phyloP scores from a whole-genome alignment of 108 stramenopile genomes.

The Nannochloropsis salina region DNA sequence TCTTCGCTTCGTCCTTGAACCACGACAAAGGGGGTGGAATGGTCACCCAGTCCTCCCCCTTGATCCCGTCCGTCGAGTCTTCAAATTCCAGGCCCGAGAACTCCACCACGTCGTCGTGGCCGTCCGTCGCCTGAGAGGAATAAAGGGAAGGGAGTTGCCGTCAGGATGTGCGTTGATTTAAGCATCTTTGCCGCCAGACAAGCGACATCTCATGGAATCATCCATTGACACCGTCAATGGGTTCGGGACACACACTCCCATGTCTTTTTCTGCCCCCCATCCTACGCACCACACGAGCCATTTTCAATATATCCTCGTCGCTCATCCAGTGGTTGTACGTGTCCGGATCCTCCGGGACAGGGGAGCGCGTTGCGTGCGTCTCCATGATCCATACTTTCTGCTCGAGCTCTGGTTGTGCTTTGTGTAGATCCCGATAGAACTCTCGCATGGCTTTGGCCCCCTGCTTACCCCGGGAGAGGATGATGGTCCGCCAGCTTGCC shows the following conservation, averaged over 20 bases:
- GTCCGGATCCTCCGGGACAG: not conserved
- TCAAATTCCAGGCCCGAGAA: slow-evolving; percentile 20
- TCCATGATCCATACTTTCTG: not conserved
- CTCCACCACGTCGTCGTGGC: not conserved
- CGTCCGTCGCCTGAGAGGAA: not conserved
- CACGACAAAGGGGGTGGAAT: not conserved
- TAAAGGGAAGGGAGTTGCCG: not conserved
- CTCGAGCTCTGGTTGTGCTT: not conserved
- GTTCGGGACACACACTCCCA: no score
- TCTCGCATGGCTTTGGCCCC: slow-evolving; percentile 3
- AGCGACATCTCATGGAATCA: no score
- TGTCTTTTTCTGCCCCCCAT: no score
- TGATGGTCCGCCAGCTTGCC: not conserved
- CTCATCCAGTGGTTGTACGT: slow-evolving; percentile 11
- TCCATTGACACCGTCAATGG: no score
- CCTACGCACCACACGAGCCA: not conserved
- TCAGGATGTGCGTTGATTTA: no score
- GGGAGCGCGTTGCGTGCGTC: not conserved
- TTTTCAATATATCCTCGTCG: not conserved
- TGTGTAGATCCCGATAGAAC: not conserved
- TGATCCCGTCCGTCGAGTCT: not conserved
- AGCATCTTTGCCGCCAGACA: no score
- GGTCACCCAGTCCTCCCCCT: not conserved
- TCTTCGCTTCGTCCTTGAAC: not conserved
- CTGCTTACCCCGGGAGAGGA: not conserved